Percentiles rank a stretch among this genome's conserved stretches.
These are phyloP conservation scores for Penicillium paneum DNA, from an alignment of 2,329 filamentous ascomycete genomes.

Conservation along the genomic window DNA sequence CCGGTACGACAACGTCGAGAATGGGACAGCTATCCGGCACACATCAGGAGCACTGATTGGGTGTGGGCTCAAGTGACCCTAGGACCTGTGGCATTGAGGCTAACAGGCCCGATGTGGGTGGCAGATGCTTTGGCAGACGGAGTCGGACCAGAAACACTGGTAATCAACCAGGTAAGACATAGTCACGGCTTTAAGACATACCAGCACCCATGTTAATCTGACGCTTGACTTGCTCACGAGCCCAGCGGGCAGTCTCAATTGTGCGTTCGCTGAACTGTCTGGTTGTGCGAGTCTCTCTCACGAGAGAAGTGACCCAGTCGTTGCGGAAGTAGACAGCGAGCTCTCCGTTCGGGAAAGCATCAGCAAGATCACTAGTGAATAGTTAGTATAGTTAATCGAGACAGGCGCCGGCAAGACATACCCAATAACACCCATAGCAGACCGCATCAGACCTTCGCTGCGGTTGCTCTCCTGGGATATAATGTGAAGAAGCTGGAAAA, in stretches of 20 bases:
- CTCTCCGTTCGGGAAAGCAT: constrained; percentile 88
- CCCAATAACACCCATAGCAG: constrained; percentile 97
- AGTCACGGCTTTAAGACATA: constrained; percentile 35
- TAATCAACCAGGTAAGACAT: constrained; percentile 10
- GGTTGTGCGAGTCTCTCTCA: constrained; percentile 87
- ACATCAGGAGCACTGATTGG: neutral
- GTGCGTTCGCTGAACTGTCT: constrained; percentile 82
- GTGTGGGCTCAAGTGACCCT: neutral
- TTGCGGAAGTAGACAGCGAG: constrained; percentile 79
- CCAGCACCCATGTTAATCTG: constrained; percentile 53
- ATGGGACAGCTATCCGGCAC: neutral
- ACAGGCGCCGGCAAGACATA: constrained; percentile 47
- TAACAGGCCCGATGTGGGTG: neutral
- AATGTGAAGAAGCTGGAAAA: constrained; percentile 80
- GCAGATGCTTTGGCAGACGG: neutral
- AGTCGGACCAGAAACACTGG: neutral
- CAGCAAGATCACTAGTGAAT: constrained; percentile 73
- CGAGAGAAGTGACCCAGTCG: constrained; percentile 85
- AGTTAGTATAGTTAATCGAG: constrained; percentile 35
- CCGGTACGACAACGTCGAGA: neutral
- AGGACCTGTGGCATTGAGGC: neutral
- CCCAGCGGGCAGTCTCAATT: constrained; percentile 93
- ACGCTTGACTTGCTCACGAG: constrained; percentile 93
- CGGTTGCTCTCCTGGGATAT: constrained; percentile 81
- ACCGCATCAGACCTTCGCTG: constrained; percentile 85